These are phyloP conservation scores for Tilletia setariae DNA, from an alignment of 1,284 basidiomycete genomes.

Conservation along the genomic window DNA sequence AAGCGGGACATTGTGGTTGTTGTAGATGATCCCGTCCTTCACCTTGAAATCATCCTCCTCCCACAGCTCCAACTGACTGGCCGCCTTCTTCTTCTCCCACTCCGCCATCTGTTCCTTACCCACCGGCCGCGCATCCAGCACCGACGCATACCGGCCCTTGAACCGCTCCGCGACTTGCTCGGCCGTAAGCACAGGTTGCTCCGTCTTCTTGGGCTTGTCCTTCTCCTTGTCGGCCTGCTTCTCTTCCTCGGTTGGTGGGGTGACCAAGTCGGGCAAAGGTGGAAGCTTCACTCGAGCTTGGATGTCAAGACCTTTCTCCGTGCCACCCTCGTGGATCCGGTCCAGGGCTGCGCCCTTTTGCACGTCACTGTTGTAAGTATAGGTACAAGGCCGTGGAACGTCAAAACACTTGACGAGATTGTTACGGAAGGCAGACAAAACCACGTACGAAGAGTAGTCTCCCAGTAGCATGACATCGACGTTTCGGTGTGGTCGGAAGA, in stretches of 20 bases:
- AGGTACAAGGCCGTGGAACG: background rate
- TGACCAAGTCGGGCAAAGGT: background rate
- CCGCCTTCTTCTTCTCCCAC: constrained; percentile 3
- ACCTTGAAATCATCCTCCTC: constrained; percentile 5
- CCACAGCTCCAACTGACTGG: background rate
- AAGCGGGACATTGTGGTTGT: constrained; percentile 20
- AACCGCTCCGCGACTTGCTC: constrained; percentile 24
- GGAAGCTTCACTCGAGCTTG: constrained; percentile 11
- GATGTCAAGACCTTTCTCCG: constrained; percentile 18
- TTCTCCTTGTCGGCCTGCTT: no score
- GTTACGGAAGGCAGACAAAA: no score
- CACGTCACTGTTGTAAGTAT: constrained; percentile 18
- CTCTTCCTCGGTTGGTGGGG: constrained; percentile 3
- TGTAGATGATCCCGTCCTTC: constrained; percentile 16
- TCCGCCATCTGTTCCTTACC: constrained; percentile 13
- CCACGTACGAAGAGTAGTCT: constrained; percentile 18
- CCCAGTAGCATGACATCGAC: constrained; percentile 19
- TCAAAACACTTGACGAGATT: background rate
- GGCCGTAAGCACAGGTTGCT: constrained; percentile 17
- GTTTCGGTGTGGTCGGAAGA: constrained; percentile 18
- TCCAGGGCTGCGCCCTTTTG: constrained; percentile 10
- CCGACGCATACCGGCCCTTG: constrained; percentile 27
- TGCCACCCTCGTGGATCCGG: constrained; percentile 15
- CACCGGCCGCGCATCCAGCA: constrained; percentile 14
- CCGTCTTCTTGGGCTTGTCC: constrained; percentile 5